These are phyloP conservation scores for Fusarium irregulare DNA, from an alignment of 2,329 filamentous ascomycete genomes.

Conservation along the genomic window DNA sequence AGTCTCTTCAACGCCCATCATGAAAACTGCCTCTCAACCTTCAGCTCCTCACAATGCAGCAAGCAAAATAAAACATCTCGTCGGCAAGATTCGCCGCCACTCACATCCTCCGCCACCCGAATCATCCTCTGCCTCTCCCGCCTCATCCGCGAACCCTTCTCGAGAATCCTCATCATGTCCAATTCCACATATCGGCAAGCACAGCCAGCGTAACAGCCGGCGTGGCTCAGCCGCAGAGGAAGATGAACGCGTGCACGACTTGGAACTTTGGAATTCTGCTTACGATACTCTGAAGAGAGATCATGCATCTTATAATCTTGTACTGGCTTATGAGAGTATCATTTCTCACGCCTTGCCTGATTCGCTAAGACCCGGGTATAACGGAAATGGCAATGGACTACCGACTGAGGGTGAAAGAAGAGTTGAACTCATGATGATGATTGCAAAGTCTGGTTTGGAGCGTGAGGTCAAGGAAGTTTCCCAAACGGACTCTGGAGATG, in stretches of 20 bases:
- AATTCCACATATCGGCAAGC: constrained; percentile 23
- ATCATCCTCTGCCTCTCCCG: constrained; percentile 18
- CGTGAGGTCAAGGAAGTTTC: constrained; percentile 44
- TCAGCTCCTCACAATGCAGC: constrained; percentile 17
- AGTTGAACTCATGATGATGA: constrained; percentile 46
- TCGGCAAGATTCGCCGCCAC: constrained; percentile 41
- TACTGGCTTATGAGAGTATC: constrained; percentile 52
- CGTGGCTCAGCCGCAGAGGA: constrained; percentile 21
- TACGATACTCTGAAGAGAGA: constrained; percentile 51
- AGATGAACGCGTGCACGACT: constrained; percentile 38
- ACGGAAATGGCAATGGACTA: constrained; percentile 40
- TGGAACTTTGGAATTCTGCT: constrained; percentile 51
- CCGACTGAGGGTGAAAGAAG: constrained; percentile 44
- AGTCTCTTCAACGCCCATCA: constrained; percentile 7
- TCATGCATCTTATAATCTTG: constrained; percentile 46
- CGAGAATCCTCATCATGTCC: constrained; percentile 30
- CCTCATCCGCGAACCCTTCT: constrained; percentile 28
- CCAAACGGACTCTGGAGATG: constrained; percentile 46
- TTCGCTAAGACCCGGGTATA: constrained; percentile 47
- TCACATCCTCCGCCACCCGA: constrained; percentile 22
- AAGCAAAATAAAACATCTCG: constrained; percentile 39
- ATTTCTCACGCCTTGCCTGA: constrained; percentile 52
- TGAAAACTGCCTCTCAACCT: constrained; percentile 32
- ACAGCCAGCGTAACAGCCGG: constrained; percentile 25
- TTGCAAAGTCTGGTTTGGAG: constrained; percentile 47